phyloP scores from a whole-genome alignment of 2,329 filamentous ascomycete species.

The Fusarium drepaniforme region DNA sequence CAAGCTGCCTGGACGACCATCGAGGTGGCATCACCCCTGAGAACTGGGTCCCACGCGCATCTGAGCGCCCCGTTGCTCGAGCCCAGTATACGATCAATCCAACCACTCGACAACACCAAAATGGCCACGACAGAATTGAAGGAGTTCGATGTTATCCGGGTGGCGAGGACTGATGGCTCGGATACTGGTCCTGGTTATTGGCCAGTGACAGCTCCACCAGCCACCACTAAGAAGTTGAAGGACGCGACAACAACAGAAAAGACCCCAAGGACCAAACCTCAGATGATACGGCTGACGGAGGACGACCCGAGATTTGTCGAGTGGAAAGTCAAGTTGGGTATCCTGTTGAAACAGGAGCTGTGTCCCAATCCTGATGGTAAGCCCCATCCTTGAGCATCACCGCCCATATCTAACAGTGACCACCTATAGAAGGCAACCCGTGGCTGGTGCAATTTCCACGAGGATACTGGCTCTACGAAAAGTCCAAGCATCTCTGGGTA shows the following conservation, averaged over 20 bases:
- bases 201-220: slow-evolving; percentile 48
- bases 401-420: slow-evolving; percentile 24
- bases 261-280: slow-evolving; percentile 54
- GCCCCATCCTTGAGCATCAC: slow-evolving; percentile 1
- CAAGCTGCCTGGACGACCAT: neutral
- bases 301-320: slow-evolving; percentile 59
- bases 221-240: slow-evolving; percentile 53
- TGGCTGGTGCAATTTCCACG: slow-evolving; percentile 60
- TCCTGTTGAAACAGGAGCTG: slow-evolving; percentile 60
- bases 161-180: slow-evolving; percentile 60
- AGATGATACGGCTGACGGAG: slow-evolving; percentile 57
- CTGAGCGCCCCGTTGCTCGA: neutral
- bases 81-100: neutral
- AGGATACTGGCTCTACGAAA: slow-evolving; percentile 62
- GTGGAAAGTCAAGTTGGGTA: slow-evolving; percentile 60
- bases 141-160: slow-evolving; percentile 56
- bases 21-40: neutral
- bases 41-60: neutral
- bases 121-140: slow-evolving; percentile 50
- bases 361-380: slow-evolving; percentile 55
- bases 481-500: slow-evolving; percentile 62
- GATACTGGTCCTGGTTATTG: slow-evolving; percentile 60
- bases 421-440: slow-evolving; percentile 53
- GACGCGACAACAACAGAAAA: slow-evolving; percentile 49
- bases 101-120: neutral